Evolutionary conservation across 2,329 filamentous ascomycete species (phyloP), one percentile per base, ranked within the genome.

Genomic region (Alternaria arbusti): DNA sequence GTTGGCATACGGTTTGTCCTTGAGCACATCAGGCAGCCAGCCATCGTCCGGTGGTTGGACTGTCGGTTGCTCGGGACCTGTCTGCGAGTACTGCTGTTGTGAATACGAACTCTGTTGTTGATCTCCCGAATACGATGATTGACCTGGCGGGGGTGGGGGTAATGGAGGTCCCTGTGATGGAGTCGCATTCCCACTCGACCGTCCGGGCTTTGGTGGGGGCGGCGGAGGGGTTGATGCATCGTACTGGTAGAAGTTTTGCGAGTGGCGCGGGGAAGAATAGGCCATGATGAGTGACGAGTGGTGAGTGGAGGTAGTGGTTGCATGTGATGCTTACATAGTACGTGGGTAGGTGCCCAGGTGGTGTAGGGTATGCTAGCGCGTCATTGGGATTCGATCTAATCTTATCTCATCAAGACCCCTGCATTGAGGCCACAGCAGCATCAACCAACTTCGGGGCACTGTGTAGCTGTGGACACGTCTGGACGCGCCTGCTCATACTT

Each of bases 1-100:
- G 57, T 61, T 69, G 64, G 82, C 88, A 68, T 83, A 96, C 93
- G 92, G 90, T 83, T 96, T 96, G 74, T 96, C 91, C 74, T 91
- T 87, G 3, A 97, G 82, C 12, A 89, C 82, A 64, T 88, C 86
- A 2, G 94, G 94, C 3, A 97, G 84, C 94, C 94, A 97, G 66
- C 89, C 87, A 56, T 91, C 88, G 47, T 81, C 80, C n/a, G 81
- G 80, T 57, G 73, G 73, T 59, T 70, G 71, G 25, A 74, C 60
- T 52, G 65, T 54, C 15, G 60, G 57, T 20, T 71, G 71, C 20
- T 69, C 65, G 9, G 68, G 62, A 23, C 63, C 66, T 57, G 63
- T 54, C 36, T 74, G 70, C 10, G 70, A 20, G 6, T 66, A 54
- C 26, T 66, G 66, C 47, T 72, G 69, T 52, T 71, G 71, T 46